phyloP scores from a whole-genome alignment of 2,329 filamentous ascomycete species.

The Aspergillus sclerotialis region DNA sequence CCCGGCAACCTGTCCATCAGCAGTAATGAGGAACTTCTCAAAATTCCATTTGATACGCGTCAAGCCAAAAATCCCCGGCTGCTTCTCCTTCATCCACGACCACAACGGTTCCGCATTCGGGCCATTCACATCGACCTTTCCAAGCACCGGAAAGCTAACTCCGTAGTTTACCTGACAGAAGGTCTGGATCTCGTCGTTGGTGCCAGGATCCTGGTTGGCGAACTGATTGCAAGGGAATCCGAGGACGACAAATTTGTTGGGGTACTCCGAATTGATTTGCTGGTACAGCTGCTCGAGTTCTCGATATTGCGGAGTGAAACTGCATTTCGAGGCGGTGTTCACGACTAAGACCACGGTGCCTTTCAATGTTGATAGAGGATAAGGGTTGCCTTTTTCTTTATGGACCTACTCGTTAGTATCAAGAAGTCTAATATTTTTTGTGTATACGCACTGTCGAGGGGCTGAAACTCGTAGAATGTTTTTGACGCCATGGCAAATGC shows the following conservation, averaged over 20 bases:
- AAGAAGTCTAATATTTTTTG: not conserved
- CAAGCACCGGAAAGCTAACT: slow-evolving; percentile 82
- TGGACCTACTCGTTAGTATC: not conserved
- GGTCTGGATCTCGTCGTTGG: slow-evolving; percentile 69
- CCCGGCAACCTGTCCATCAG: slow-evolving; percentile 76
- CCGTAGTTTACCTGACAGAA: slow-evolving; percentile 94
- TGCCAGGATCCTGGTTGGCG: slow-evolving; percentile 78
- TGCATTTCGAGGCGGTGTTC: slow-evolving; percentile 98
- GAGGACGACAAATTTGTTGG: slow-evolving; percentile 74
- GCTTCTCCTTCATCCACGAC: slow-evolving; percentile 63
- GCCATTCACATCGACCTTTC: slow-evolving; percentile 93
- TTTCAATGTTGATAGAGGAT: slow-evolving; percentile 63
- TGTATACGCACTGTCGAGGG: slow-evolving; percentile 46
- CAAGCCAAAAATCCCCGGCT: slow-evolving; percentile 77
- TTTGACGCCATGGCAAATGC: no score
- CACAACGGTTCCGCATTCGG: slow-evolving; percentile 70
- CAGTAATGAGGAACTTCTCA: slow-evolving; percentile 90
- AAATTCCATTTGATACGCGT: slow-evolving; percentile 99
- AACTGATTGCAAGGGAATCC: slow-evolving; percentile 99
- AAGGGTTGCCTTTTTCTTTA: slow-evolving; percentile 63
- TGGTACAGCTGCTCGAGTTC: slow-evolving; percentile 90
- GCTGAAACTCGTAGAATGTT: slow-evolving; percentile 54
- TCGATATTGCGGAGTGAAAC: slow-evolving; percentile 92
- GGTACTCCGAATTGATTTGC: slow-evolving; percentile 59
- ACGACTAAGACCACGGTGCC: slow-evolving; percentile 93